Conservation (phyloP, 139 green algal genomes). For the Tetradesmus obliquus region DNA sequence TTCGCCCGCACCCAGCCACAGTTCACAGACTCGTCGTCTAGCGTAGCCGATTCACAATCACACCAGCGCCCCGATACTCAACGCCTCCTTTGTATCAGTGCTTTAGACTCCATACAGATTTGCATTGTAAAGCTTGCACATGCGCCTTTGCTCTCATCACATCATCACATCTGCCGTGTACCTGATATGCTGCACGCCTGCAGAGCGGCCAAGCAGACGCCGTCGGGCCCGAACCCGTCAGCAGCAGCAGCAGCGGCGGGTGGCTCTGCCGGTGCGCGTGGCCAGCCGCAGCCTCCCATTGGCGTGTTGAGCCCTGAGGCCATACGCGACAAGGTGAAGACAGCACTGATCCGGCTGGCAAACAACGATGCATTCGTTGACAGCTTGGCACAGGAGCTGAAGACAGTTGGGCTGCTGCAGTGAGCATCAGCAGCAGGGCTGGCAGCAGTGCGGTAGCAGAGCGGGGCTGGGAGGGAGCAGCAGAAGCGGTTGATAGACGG, state of each 20-base stretch:
- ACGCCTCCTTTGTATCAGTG: too few species aligned
- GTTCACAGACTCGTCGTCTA: too few species aligned
- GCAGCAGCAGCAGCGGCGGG: not conserved
- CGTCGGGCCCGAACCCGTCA: not conserved
- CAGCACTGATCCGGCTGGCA: slow-evolving; percentile 32
- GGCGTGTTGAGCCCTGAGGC: slow-evolving; percentile 1
- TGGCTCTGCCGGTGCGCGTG: not conserved
- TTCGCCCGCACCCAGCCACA: too few species aligned
- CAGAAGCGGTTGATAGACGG: not conserved
- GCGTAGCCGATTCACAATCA: too few species aligned
- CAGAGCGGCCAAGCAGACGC: slow-evolving; percentile 33
- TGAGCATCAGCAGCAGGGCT: not conserved
- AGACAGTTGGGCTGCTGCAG: slow-evolving; percentile 38
- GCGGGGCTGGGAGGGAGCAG: not conserved
- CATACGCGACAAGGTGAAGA: slow-evolving; percentile 23
- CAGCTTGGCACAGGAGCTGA: slow-evolving; percentile 42
- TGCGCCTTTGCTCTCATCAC: not conserved
- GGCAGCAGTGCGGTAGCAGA: not conserved
- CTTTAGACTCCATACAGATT: too few species aligned
- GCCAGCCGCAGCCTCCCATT: slow-evolving; percentile 18
- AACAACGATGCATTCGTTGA: slow-evolving; percentile 48
- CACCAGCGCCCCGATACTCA: too few species aligned
- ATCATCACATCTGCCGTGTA: not conserved
- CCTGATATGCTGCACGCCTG: not conserved
- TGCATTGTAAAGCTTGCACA: not conserved